Base-by-base conservation (phyloP, 23 red algal genomes). In the Gracilaria gracilis region DNA sequence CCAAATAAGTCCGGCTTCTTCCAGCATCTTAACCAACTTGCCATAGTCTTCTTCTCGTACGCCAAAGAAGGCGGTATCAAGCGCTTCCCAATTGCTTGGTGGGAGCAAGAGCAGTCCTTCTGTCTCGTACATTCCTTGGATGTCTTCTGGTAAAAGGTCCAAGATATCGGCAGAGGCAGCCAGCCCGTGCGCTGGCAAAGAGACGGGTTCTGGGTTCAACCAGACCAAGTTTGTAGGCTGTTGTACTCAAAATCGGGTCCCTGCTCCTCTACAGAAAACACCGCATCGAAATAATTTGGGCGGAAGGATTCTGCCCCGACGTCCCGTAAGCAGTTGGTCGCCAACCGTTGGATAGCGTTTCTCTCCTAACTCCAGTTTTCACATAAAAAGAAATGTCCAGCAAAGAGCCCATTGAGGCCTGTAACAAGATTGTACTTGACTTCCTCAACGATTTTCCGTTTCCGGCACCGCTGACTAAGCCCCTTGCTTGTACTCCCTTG, bases 271-370 rank as follows among this genome's bases (percentile, higher is more conserved):
- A 81, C 48, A 25, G 49, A 57, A 12, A 27, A 9, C 75, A 3
- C 75, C 36, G 38, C 42, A 24, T 79, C 75, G 75, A 79, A 81
- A 81, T 57, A 81, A 7, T 7, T 59, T 28, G 49, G 50, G 77
- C 77, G 77, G 77, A 50, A 81, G n/a, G 77, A 58, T 4, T 57
- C 49, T 49, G 28, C 57, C 50, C 49, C 8, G 51, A 81, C 31
- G 23, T 28, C 50, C 59, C 53, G 50, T 19, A 81, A 81, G 50
- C 58, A 81, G 11, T 7, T 59, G 77, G 27, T 81, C 47, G 27
- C 77, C 77, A 81, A 23, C 51, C 8, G 17, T 61, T 58, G 23
- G 54, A 58, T 20, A n/a, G 19, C 19, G 54, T 58, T 58, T n/a
- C n/a, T 58, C 54, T 58, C 16, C 19, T 58, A 3, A 2, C 2